Conservation (phyloP, 805 yeast species). For the Candida adriatica region DNA sequence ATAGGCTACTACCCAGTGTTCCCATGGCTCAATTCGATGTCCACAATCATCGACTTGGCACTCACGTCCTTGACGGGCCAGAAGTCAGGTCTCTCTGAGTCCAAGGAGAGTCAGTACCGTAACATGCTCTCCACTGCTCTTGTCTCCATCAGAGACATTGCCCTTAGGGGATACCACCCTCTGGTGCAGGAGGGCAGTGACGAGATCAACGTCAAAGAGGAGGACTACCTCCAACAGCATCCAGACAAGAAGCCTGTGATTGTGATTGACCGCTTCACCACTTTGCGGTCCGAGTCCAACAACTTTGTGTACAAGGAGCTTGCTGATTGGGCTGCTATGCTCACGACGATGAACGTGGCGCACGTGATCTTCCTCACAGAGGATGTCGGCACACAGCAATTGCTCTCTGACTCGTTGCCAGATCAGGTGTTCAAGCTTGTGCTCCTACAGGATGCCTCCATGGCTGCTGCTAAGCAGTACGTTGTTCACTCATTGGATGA, state of each 20-base stretch:
- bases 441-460: constrained; percentile 75
- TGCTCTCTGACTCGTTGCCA: constrained; percentile 68
- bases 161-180: constrained; percentile 39
- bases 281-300: constrained; percentile 49
- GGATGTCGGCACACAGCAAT: constrained; percentile 70
- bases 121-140: constrained; percentile 69
- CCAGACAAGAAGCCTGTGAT: constrained; percentile 83
- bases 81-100: constrained; percentile 81
- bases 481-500: constrained; percentile 48
- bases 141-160: constrained; percentile 65
- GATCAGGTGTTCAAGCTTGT: constrained; percentile 78
- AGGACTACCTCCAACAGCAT: constrained; percentile 75
- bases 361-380: constrained; percentile 86
- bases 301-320: constrained; percentile 64
- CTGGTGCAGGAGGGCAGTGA: constrained; percentile 26
- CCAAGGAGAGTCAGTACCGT: constrained; percentile 74
- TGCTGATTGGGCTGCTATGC: constrained; percentile 83
- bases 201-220: constrained; percentile 48
- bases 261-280: constrained; percentile 67
- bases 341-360: constrained; percentile 73
- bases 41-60: constrained; percentile 75
- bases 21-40: constrained; percentile 81
- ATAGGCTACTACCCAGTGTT: constrained; percentile 91
- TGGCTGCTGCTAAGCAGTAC: constrained; percentile 60
- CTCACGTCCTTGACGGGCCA: constrained; percentile 92